These are phyloP conservation scores for Kuraishia piskuri DNA, from an alignment of 805 yeast genomes.

Conservation along the genomic window DNA sequence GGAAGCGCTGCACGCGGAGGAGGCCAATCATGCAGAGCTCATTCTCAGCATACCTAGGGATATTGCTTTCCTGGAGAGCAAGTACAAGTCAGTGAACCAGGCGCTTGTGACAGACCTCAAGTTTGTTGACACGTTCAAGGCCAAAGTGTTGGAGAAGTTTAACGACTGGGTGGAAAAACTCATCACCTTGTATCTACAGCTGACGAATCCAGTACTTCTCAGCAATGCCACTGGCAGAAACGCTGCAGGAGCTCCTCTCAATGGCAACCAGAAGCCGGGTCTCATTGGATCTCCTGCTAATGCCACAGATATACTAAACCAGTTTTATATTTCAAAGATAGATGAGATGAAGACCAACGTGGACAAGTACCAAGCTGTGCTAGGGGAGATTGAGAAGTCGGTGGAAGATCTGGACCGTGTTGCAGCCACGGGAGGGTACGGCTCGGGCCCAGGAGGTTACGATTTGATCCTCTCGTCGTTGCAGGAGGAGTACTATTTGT, in stretches of 20 bases:
- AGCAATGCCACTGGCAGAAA: conserved; percentile 25
- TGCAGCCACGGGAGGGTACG: conserved; percentile 25
- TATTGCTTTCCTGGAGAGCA: conserved; percentile 51
- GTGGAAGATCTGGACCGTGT: conserved; percentile 53
- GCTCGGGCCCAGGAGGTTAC: conserved; percentile 23
- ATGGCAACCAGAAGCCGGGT: conserved; percentile 23
- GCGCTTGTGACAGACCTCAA: conserved; percentile 44
- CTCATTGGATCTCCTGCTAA: conserved; percentile 43
- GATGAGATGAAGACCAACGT: conserved; percentile 35
- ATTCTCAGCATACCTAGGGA: conserved; percentile 70
- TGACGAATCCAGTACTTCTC: conserved; percentile 24
- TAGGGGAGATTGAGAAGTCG: conserved; percentile 52
- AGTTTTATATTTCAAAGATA: conserved; percentile 39
- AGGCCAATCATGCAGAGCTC: conserved; percentile 52
- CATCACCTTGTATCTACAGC: conserved; percentile 24
- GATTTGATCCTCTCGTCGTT: conserved; percentile 52
- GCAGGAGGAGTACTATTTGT: conserved; percentile 54
- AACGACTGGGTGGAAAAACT: conserved; percentile 30
- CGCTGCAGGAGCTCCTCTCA: conserved; percentile 26
- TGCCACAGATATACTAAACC: conserved; percentile 41
- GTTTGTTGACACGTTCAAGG: conserved; percentile 34
- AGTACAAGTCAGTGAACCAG: conserved; percentile 56
- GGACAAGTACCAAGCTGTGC: conserved; percentile 35
- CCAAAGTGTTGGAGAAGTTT: conserved; percentile 25
- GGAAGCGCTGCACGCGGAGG: conserved; percentile 54